phyloP scores from a whole-genome alignment of 805 yeast genomes.

The Candida railenensis region DNA sequence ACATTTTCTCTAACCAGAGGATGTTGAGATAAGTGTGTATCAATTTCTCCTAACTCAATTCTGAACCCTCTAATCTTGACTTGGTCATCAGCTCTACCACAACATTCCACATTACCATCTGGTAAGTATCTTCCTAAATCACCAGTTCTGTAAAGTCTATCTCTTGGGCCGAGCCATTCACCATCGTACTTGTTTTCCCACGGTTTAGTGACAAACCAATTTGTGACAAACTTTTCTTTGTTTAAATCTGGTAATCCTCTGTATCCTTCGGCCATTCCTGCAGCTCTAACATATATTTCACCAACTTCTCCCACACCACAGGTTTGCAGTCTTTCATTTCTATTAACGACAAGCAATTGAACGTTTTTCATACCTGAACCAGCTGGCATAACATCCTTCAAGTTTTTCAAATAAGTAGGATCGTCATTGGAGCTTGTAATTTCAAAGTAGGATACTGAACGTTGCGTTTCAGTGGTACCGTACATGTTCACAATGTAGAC shows the following conservation, averaged over 20 bases:
- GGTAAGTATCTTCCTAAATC: constrained; percentile 96
- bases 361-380: constrained; percentile 97
- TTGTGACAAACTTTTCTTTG: constrained; percentile 79
- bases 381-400: constrained; percentile 97
- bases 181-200: constrained; percentile 61
- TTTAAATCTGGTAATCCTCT: constrained; percentile 88
- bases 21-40: constrained; percentile 94
- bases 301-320: constrained; percentile 99
- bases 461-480: constrained; percentile 98
- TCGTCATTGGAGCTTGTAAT: constrained; percentile 72
- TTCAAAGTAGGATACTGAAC: constrained; percentile 94
- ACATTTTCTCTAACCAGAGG: constrained; percentile 88
- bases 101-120: constrained; percentile 96
- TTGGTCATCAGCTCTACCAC: constrained; percentile 99
- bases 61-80: constrained; percentile 98
- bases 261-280: constrained; percentile 96
- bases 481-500: constrained; percentile 94
- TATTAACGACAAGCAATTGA: constrained; percentile 88
- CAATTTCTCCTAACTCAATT: constrained; percentile 97
- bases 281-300: constrained; percentile 97
- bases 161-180: constrained; percentile 90
- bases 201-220: constrained; percentile 79
- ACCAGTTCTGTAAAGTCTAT: constrained; percentile 94
- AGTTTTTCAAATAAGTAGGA: constrained; percentile 70
- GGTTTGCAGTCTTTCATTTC: constrained; percentile 81